Percentiles rank a stretch among this genome's conserved stretches.
These are phyloP conservation scores for Aspergillus texensis DNA, from an alignment of 2,329 filamentous ascomycete species.

Conservation along the genomic window DNA sequence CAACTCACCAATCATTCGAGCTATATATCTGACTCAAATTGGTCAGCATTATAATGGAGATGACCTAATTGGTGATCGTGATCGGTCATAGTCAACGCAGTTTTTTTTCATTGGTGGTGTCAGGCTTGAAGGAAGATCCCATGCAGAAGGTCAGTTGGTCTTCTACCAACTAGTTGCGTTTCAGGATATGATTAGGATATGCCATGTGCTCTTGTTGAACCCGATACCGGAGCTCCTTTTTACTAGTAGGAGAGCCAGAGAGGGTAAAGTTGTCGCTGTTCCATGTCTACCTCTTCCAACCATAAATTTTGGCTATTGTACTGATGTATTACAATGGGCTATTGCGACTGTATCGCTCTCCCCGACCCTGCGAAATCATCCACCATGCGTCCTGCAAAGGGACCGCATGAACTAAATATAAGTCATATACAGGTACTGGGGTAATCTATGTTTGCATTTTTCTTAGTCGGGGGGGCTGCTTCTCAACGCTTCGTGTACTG, in stretches of 20 bases:
- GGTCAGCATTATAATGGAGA: background rate
- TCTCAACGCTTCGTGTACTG: constrained; percentile 7
- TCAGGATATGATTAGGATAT: background rate
- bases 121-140: background rate
- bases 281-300: background rate
- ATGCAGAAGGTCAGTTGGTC: background rate
- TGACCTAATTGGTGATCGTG: background rate
- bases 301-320: background rate
- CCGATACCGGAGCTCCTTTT: background rate
- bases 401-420: background rate
- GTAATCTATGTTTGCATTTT: background rate
- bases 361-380: background rate
- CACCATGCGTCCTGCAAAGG: background rate
- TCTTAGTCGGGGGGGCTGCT: background rate
- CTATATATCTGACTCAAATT: background rate
- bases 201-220: background rate
- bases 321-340: constrained; percentile 5
- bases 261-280: background rate
- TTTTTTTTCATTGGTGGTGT: background rate
- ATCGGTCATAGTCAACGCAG: background rate
- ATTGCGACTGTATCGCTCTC: background rate
- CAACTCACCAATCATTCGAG: background rate
- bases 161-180: background rate
- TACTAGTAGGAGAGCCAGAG: background rate
- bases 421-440: background rate